Evolutionary conservation across 1,284 basidiomycete species (phyloP), one percentile per base, ranked within the genome.

Genomic region (Apiotrichum porosum): DNA sequence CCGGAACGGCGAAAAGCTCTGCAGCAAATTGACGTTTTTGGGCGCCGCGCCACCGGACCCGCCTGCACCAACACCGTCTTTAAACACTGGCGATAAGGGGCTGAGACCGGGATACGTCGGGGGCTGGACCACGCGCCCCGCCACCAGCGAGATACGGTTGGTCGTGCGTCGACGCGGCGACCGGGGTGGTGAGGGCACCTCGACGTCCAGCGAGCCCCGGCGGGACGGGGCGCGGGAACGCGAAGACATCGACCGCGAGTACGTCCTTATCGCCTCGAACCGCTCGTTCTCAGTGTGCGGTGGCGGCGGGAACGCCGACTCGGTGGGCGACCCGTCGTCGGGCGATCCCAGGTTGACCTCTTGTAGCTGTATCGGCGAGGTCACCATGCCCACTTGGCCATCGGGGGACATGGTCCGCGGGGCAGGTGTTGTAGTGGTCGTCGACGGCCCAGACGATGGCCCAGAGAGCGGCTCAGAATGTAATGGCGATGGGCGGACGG

Each of bases 1-100:
- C 6, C 60, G 59, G 60, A 75, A 72, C 2, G 72, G 68, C 18
- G 71, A 73, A 48, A 73, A 75, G 4, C 68, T 68, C 36, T 66
- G 61, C 22, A 75, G 50, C 5, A 55, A 36, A 15, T 21, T 23
- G 26, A 22, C 33, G 15, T 37, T 37, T 24, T 28, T 37, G 6
- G 26, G 3, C 21, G 32, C 32, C 19, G 30, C 9, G 4, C n/a
- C n/a, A n/a, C n/a, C n/a, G n/a, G n/a, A n/a, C n/a, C n/a, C n/a
- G n/a, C n/a, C n/a, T n/a, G n/a, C n/a, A n/a, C n/a, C n/a, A n/a
- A n/a, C n/a, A n/a, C 21, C 23, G 37, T 43, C 42, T 36, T 49
- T 49, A 31, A 47, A 37, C 9, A 53, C 26, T 13, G 67, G 62
- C 1, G 71, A 66, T 14, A 73, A 47, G 1, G 66, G 58, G 0